phyloP scores from a whole-genome alignment of 192 early-diverging fungal genomes.

The Gigaspora rosea region DNA sequence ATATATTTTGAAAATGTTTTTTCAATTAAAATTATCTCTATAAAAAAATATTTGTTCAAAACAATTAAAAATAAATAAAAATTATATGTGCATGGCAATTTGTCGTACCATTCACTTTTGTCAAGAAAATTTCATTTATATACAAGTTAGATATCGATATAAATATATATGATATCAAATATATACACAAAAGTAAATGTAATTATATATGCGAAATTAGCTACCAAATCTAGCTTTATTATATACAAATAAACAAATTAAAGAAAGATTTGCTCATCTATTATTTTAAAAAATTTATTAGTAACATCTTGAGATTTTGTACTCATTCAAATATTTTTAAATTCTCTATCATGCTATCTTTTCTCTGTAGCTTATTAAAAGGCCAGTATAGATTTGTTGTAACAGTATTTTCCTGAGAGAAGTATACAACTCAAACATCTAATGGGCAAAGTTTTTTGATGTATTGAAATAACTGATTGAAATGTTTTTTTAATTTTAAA shows the following conservation, averaged over 20 bases:
- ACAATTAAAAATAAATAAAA: too few species aligned
- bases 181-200: too few species aligned
- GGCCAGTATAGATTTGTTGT: background rate
- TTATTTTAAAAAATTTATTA: background rate
- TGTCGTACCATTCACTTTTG: too few species aligned
- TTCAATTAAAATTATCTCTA: too few species aligned
- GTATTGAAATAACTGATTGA: background rate
- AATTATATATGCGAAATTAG: too few species aligned
- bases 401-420: background rate
- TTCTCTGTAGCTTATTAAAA: background rate
- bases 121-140: too few species aligned
- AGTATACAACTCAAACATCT: background rate
- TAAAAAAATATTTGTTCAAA: too few species aligned
- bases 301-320: background rate
- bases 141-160: too few species aligned
- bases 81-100: too few species aligned
- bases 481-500: background rate
- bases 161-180: too few species aligned
- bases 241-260: background rate
- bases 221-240: conserved; percentile 38
- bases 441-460: background rate
- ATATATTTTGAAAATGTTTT: too few species aligned
- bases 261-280: background rate
- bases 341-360: background rate
- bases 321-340: background rate